Evolutionary conservation across 148 eudicot species (phyloP).

Genomic region (Rhododendron mucronatum): DNA sequence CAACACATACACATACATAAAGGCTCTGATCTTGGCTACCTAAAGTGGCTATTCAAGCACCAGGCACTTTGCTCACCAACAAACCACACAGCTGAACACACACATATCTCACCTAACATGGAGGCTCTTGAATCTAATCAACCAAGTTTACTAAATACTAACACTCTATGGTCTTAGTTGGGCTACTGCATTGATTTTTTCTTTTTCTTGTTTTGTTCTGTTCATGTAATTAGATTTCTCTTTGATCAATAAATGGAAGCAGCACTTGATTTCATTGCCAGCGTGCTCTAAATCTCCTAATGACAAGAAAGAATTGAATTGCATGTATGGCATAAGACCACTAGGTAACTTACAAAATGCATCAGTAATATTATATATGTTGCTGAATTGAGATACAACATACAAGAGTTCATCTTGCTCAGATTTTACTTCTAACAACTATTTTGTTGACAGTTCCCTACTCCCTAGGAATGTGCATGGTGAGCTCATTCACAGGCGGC

Average conservation of each 20-base stretch:
- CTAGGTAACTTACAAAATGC: background rate
- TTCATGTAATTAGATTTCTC: background rate
- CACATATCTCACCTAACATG: background rate
- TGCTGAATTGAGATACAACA: background rate
- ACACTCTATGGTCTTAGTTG: background rate
- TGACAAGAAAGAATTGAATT: background rate
- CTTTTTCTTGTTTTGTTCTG: background rate
- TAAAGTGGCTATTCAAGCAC: background rate
- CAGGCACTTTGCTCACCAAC: background rate
- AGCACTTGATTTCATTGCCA: background rate
- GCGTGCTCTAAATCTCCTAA: background rate
- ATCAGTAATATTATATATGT: background rate
- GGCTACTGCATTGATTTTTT: background rate
- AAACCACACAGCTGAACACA: background rate
- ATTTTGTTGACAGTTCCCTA: background rate
- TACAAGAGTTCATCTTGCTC: background rate
- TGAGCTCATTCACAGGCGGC: constrained; percentile 3
- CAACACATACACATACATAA: background rate
- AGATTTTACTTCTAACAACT: background rate
- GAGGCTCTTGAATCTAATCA: background rate
- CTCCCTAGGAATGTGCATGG: background rate
- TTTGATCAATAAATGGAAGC: background rate
- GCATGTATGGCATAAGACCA: background rate
- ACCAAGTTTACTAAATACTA: background rate
- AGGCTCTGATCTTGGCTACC: background rate